A percentile compares a stretch with the other conserved stretches of the same genome.
phyloP scores from a whole-genome alignment of 805 yeast genomes.

The Clavispora carvajalis region DNA sequence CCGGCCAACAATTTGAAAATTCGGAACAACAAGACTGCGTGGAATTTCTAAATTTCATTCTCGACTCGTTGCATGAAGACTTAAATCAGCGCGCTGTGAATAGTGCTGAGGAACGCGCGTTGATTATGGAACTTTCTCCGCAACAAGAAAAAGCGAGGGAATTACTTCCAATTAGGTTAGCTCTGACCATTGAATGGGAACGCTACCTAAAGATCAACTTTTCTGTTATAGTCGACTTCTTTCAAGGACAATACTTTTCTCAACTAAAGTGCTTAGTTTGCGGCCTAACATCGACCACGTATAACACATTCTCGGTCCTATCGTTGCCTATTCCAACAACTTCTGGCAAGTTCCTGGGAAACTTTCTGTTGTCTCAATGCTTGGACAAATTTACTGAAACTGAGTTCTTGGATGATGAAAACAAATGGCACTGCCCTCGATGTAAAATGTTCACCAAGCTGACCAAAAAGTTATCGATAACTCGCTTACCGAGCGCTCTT shows the following conservation, averaged over 20 bases:
- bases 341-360: conserved; percentile 40
- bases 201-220: conserved; percentile 73
- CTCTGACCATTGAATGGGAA: conserved; percentile 91
- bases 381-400: conserved; percentile 70
- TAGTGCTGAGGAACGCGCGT: conserved; percentile 27
- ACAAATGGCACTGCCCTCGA: conserved; percentile 78
- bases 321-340: conserved; percentile 57
- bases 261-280: conserved; percentile 70
- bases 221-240: conserved; percentile 72
- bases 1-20: conserved; percentile 52
- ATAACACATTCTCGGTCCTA: conserved; percentile 73
- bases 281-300: conserved; percentile 74
- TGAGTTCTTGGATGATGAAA: conserved; percentile 70
- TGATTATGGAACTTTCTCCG: conserved; percentile 42
- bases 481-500: conserved; percentile 72
- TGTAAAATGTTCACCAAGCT: conserved; percentile 64
- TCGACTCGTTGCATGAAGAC: conserved; percentile 81
- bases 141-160: conserved; percentile 75
- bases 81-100: conserved; percentile 54
- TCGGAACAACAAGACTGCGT: conserved; percentile 81
- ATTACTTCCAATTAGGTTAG: conserved; percentile 65
- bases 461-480: conserved; percentile 63
- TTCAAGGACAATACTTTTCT: conserved; percentile 88
- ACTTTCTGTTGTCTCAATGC: conserved; percentile 50
- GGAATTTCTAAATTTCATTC: conserved; percentile 68